Conservation (phyloP, 306 rosid genomes). For the Malus asiatica region DNA sequence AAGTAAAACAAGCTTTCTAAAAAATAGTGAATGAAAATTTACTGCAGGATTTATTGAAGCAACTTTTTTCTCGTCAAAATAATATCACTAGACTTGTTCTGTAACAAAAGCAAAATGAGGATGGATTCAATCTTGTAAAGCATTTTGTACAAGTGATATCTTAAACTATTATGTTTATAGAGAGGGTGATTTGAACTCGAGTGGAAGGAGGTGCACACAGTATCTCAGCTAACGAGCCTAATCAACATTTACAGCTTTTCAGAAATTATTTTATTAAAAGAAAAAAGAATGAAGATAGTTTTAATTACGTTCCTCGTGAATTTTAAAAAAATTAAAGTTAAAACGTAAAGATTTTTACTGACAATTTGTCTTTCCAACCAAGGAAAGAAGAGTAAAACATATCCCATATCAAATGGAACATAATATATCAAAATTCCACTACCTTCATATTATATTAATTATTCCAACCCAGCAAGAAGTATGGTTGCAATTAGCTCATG, state of each 20-base stretch:
- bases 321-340: not conserved
- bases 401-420: constrained; percentile 3
- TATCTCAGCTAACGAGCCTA: too few relatives aligned
- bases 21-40: not conserved
- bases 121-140: too few relatives aligned
- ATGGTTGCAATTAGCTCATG: constrained; percentile 25
- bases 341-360: not conserved
- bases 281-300: not conserved
- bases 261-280: not conserved
- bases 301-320: not conserved
- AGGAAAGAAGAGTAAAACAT: constrained; percentile 16
- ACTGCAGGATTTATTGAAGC: not conserved
- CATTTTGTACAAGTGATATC: too few relatives aligned
- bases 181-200: too few relatives aligned
- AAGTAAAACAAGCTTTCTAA: not conserved
- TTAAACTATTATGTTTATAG: too few relatives aligned
- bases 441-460: constrained; percentile 5
- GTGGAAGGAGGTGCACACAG: too few relatives aligned
- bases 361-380: not conserved
- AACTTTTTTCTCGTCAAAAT: not conserved
- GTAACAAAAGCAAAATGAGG: not conserved
- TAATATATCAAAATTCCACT: constrained; percentile 2
- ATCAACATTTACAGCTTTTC: too few relatives aligned
- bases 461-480: constrained; percentile 25
- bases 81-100: not conserved